Conservation (phyloP, 768 basidiomycete species). For the Lactarius vividus region DNA sequence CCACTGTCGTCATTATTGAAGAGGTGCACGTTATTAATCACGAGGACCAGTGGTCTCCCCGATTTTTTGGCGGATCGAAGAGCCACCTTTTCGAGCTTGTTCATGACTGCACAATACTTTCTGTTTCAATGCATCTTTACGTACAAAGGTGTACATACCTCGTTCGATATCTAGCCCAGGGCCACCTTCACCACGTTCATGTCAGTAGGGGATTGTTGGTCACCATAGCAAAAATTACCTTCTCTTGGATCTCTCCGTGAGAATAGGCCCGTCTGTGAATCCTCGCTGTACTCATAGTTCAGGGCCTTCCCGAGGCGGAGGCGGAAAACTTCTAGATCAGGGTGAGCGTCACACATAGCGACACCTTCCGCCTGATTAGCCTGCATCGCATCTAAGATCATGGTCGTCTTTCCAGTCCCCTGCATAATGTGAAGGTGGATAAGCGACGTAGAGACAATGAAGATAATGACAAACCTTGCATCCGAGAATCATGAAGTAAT, state of each 20-base stretch:
- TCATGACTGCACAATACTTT: conserved; percentile 48
- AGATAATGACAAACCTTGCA: conserved; percentile 53
- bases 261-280: conserved; percentile 77
- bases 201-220: conserved; percentile 19
- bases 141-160: conserved; percentile 40
- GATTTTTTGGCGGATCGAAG: conserved; percentile 54
- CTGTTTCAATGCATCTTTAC: background rate
- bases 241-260: conserved; percentile 81
- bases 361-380: conserved; percentile 68
- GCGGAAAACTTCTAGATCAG: conserved; percentile 83
- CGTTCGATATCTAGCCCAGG: conserved; percentile 80
- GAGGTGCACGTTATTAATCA: conserved; percentile 77
- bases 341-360: conserved; percentile 79
- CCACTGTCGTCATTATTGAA: conserved; percentile 79
- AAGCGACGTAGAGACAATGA: conserved; percentile 13
- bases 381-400: conserved; percentile 82
- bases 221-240: conserved; percentile 39
- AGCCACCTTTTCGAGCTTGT: conserved; percentile 85
- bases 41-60: conserved; percentile 70
- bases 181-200: conserved; percentile 43
- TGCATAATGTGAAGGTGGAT: conserved; percentile 30
- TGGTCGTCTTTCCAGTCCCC: conserved; percentile 82
- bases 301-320: conserved; percentile 82
- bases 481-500: conserved; percentile 75
- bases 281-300: conserved; percentile 84